Evolutionary conservation across 129 eudicot genomes (phyloP), one percentile per base, ranked within the genome.

Genomic region (Tanacetum coccineum): DNA sequence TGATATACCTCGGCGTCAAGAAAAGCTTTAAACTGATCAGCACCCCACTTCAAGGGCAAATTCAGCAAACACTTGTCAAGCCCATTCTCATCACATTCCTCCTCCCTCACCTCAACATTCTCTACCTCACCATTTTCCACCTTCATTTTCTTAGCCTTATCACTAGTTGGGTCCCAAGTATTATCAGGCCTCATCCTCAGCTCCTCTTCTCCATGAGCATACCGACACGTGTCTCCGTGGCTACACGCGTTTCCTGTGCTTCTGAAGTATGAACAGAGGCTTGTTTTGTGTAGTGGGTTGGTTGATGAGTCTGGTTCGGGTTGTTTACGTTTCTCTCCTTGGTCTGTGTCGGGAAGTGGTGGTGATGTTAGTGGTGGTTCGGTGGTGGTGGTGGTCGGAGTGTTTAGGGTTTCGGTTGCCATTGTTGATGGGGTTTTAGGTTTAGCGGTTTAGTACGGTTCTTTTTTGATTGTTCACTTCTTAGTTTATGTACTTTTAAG

Each of bases 101-200:
- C 76, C 13, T 80, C 80, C 64, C 80, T 88, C 59, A 86, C 74
- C 90, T 78, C 80, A 79, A 83, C 75, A 4, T 78, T 78, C 32
- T 72, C 89, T 30, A 44, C 78, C 50, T 64, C 81, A 15, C 59
- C 87, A 53, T 68, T 68, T 6, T 83, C 84, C 21, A 60, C 63
- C 83, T 77, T 83, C 60, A 80, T 51, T 82, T 87, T 85, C 85
- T 91, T 91, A 21, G 81, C 98, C 77, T 72, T 78, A 80, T 88
- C 89, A n/a, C 96, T 85, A 1, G 96, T 83, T 21, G 98, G 96
- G 64, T 92, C 98, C 98, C 96, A 92, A 0, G 96, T 69, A 25
- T 79, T 80, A 21, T 88, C 96, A 5, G 91, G 91, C 9, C 95
- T 73, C 39, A 75, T 67, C 18, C 87, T 74, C 78, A 92, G 95